These are phyloP conservation scores for Closterium sp. DNA, from an alignment of 139 green algal species.

Conservation along the genomic window DNA sequence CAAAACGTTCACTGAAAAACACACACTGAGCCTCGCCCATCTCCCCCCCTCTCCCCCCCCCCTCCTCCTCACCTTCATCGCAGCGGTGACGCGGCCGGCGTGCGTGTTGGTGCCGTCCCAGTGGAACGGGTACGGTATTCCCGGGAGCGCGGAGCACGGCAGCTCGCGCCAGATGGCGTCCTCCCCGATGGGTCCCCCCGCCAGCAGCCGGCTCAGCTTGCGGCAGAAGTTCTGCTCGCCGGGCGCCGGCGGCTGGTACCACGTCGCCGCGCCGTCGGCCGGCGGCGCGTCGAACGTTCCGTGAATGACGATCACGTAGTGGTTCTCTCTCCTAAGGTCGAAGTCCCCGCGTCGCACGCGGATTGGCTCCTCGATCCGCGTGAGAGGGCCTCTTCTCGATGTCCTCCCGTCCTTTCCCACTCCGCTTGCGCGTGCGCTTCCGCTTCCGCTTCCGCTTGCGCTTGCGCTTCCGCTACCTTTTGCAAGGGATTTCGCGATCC, in stretches of 20 bases:
- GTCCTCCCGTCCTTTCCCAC: background rate
- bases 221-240: constrained; percentile 17
- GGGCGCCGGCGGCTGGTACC: constrained; percentile 7
- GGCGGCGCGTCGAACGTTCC: constrained; percentile 22
- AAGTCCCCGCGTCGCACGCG: background rate
- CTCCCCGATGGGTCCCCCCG: background rate
- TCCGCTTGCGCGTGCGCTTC: background rate
- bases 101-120: constrained; percentile 37
- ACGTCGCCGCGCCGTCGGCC: background rate
- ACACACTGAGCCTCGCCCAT: no score
- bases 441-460: no score
- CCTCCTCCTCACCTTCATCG: background rate
- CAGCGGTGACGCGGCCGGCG: background rate
- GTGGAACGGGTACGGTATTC: constrained; percentile 32
- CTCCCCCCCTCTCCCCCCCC: no score
- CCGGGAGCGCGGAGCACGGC: background rate
- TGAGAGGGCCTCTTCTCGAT: no score
- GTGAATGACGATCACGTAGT: constrained; percentile 37
- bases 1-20: no score
- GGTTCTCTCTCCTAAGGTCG: background rate
- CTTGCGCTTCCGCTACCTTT: background rate
- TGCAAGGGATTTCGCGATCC: background rate
- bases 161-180: background rate
- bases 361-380: background rate
- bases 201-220: background rate